phyloP scores from a whole-genome alignment of 225 moss, liverwort and hornwort species.

The Bryum argenteum region DNA sequence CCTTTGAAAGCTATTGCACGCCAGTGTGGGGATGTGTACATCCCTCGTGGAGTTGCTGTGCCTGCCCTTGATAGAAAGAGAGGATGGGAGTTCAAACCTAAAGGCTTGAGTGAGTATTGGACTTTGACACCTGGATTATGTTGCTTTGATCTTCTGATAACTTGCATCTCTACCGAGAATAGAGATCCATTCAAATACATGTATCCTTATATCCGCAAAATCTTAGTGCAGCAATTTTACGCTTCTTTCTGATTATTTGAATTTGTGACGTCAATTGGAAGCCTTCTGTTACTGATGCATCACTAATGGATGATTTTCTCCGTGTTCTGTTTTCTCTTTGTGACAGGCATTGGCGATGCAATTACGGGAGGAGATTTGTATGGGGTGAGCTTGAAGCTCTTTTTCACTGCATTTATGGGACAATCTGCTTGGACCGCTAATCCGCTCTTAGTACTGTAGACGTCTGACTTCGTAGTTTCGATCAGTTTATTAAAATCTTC shows the following conservation, averaged over 20 bases:
- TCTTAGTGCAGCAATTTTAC: neutral
- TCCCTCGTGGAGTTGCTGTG: constrained; percentile 90
- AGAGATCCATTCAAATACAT: neutral
- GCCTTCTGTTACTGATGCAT: neutral
- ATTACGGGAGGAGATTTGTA: constrained; percentile 94
- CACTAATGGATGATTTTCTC: neutral
- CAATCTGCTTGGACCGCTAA: neutral
- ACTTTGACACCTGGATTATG: neutral
- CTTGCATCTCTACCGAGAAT: neutral
- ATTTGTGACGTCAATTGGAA: neutral
- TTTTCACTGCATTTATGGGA: neutral
- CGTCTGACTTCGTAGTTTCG: neutral
- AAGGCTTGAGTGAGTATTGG: constrained; percentile 53
- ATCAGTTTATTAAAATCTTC: neutral
- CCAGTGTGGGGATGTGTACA: constrained; percentile 89
- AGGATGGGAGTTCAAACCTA: constrained; percentile 85
- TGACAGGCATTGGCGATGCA: constrained; percentile 74
- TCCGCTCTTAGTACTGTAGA: neutral
- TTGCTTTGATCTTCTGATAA: constrained; percentile 5
- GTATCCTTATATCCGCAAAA: neutral
- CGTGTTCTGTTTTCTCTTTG: neutral
- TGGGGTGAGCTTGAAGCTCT: constrained; percentile 44
- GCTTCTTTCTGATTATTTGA: constrained; percentile 3
- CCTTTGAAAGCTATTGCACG: constrained; percentile 92
- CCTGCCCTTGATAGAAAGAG: constrained; percentile 79